Percentiles rank a stretch among this genome's conserved stretches.
Evolutionary conservation across 345 rosid genomes (phyloP).

Genomic region (Nasturtium officinale): DNA sequence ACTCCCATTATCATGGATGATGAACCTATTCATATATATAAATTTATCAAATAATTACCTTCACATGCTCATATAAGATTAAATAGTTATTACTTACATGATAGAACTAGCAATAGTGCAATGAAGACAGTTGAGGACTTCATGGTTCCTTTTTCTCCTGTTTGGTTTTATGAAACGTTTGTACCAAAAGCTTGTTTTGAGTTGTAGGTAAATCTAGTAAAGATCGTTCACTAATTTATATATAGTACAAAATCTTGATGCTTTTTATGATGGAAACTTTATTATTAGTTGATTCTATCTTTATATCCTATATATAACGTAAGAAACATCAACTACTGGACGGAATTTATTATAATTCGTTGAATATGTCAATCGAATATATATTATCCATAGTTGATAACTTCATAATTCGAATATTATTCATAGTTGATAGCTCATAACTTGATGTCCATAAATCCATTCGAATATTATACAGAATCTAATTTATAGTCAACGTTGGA

Average conservation of each 20-base stretch:
- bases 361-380: background rate
- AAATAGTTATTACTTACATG: slow-evolving; percentile 22
- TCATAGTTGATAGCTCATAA: no score
- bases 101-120: slow-evolving; percentile 26
- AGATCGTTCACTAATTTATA: slow-evolving; percentile 16
- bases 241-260: background rate
- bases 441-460: background rate
- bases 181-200: background rate
- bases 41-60: background rate
- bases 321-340: background rate
- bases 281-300: background rate
- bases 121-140: slow-evolving; percentile 22
- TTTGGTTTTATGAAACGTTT: slow-evolving; percentile 18
- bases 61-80: background rate
- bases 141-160: slow-evolving; percentile 9
- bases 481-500: background rate
- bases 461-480: background rate
- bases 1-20: slow-evolving; percentile 12
- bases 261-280: background rate
- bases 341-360: background rate
- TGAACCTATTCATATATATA: slow-evolving; percentile 17
- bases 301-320: background rate
- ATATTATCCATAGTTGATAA: background rate
- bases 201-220: background rate
- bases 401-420: background rate